A percentile compares a stretch with the other conserved stretches of the same genome.
These are phyloP conservation scores for Apiospora koreana DNA, from an alignment of 2,329 filamentous ascomycete species.

Conservation along the genomic window DNA sequence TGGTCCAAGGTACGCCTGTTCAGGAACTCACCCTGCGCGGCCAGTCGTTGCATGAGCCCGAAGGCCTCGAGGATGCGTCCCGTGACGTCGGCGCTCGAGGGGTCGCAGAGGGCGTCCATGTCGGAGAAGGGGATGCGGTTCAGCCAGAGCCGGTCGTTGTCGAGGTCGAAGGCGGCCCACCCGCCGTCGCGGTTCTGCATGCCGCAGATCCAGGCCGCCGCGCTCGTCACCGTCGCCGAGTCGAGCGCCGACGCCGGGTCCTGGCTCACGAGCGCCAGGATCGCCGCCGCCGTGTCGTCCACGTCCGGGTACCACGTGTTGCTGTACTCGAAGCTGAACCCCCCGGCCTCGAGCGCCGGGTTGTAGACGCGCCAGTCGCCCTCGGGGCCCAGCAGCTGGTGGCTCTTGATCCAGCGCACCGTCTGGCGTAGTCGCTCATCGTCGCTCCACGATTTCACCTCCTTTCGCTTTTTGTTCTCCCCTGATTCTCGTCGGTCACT, in stretches of 20 bases:
- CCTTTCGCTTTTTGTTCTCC: neutral
- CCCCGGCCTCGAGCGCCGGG: conserved; percentile 25
- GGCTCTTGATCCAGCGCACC: conserved; percentile 21
- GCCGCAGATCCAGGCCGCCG: conserved; percentile 30
- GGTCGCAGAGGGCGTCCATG: conserved; percentile 36
- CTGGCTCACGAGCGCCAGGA: conserved; percentile 30
- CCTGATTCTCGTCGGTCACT: neutral
- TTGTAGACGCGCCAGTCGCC: conserved; percentile 33
- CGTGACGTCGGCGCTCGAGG: conserved; percentile 34
- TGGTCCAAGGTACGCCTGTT: neutral
- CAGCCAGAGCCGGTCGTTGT: conserved; percentile 34
- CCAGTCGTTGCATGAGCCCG: conserved; percentile 12
- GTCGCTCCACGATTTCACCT: neutral
- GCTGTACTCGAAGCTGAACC: conserved; percentile 32
- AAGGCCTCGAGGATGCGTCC: conserved; percentile 27
- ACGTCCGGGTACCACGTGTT: conserved; percentile 35
- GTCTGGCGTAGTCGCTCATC: conserved; percentile 10
- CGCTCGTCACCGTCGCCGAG: conserved; percentile 10
- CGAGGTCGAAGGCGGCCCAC: conserved; percentile 36
- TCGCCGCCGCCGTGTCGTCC: conserved; percentile 33
- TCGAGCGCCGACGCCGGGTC: conserved; percentile 12
- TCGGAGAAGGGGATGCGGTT: conserved; percentile 39
- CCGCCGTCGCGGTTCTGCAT: conserved; percentile 40
- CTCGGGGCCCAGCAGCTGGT: conserved; percentile 25
- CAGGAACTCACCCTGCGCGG: neutral